Evolutionary conservation across 352 stramenopile genomes (phyloP).

Genomic region (Phytophthora pistaciae): DNA sequence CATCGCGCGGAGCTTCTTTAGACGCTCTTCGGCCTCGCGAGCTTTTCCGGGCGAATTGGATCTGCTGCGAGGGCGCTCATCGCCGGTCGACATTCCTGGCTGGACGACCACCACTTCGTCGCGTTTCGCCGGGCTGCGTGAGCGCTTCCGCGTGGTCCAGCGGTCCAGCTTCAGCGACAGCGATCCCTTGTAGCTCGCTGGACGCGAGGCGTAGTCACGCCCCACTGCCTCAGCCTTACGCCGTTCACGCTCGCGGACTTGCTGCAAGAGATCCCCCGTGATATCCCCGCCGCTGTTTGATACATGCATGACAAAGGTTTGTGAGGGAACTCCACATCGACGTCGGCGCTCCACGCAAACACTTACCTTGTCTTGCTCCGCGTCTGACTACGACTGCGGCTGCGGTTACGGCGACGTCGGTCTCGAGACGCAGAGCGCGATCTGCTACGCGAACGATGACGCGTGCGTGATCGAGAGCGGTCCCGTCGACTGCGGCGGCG

Average conservation of each 20-base stretch:
- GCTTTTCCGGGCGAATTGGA: constrained; percentile 43
- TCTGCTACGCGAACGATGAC: constrained; percentile 48
- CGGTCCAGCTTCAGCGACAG: constrained; percentile 92
- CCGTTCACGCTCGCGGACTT: constrained; percentile 93
- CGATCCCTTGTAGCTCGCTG: constrained; percentile 93
- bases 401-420: constrained; percentile 43
- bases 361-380: constrained; percentile 32
- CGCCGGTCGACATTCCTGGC: constrained; percentile 39
- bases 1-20: constrained; percentile 76
- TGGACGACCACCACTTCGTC: constrained; percentile 57
- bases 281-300: constrained; percentile 35
- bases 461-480: constrained; percentile 50
- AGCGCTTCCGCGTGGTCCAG: constrained; percentile 81
- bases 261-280: constrained; percentile 89
- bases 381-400: constrained; percentile 35
- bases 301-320: not conserved
- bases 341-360: constrained; percentile 9
- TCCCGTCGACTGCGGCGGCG: constrained; percentile 43
- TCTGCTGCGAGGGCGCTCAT: constrained; percentile 28
- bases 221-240: constrained; percentile 91
- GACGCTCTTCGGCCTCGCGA: constrained; percentile 65
- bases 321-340: not conserved
- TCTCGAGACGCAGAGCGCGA: constrained; percentile 44
- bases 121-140: constrained; percentile 73
- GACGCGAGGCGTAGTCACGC: constrained; percentile 92